phyloP scores from a whole-genome alignment of 768 basidiomycete genomes.

The Panellus pusillus region DNA sequence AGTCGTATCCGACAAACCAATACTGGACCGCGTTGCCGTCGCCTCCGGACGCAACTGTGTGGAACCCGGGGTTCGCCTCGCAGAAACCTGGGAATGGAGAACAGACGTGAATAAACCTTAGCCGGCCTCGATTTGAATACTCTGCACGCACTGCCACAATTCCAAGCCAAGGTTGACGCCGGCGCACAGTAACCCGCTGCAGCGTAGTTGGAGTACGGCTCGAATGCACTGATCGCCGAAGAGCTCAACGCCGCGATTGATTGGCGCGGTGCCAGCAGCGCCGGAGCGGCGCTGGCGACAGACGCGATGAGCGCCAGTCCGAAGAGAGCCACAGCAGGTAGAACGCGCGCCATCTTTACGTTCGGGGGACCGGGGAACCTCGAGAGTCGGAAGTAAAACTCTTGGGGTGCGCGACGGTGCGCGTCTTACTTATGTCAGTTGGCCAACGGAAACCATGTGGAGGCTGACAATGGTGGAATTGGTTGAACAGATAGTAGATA shows the following conservation, averaged over 20 bases:
- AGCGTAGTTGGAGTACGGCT: constrained; percentile 44
- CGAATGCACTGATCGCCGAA: constrained; percentile 39
- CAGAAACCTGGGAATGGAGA: neutral
- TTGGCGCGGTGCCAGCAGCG: constrained; percentile 28
- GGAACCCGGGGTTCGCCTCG: constrained; percentile 50
- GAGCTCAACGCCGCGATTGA: constrained; percentile 38
- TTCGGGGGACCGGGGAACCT: too few species aligned
- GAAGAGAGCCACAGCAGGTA: neutral
- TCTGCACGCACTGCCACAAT: constrained; percentile 42
- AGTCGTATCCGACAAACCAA: constrained; percentile 51
- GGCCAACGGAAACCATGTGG: too few species aligned
- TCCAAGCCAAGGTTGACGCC: constrained; percentile 40
- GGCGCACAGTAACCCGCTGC: constrained; percentile 43
- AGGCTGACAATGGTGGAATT: too few species aligned
- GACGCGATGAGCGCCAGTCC: constrained; percentile 4
- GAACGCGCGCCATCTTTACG: too few species aligned
- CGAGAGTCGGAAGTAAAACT: too few species aligned
- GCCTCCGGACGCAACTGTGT: constrained; percentile 47
- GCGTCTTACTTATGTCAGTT: too few species aligned
- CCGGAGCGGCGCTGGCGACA: constrained; percentile 18
- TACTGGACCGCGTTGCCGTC: constrained; percentile 36
- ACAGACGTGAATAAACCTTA: too few species aligned
- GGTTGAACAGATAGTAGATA: too few species aligned
- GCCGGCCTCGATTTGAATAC: too few species aligned
- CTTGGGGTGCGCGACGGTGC: too few species aligned